phyloP scores from a whole-genome alignment of 2,329 filamentous ascomycete genomes.

The Tolypocladium nubicola region DNA sequence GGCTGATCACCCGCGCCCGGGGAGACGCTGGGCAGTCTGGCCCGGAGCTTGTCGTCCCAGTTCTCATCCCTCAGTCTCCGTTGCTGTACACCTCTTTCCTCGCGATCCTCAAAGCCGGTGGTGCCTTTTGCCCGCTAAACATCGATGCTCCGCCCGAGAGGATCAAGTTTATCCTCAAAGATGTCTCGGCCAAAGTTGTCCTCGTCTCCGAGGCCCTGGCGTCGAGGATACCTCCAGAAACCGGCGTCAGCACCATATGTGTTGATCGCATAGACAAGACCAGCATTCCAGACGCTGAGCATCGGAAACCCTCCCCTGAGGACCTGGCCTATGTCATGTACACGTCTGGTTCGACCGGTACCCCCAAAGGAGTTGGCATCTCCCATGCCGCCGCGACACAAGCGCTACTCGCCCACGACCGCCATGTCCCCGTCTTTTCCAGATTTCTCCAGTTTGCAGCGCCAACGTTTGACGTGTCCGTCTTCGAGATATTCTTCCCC shows the following conservation, averaged over 20 bases:
- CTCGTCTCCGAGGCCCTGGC: slow-evolving; percentile 47
- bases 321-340: slow-evolving; percentile 83
- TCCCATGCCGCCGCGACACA: slow-evolving; percentile 75
- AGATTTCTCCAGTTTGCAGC: slow-evolving; percentile 87
- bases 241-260: slow-evolving; percentile 21
- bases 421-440: slow-evolving; percentile 62
- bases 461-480: slow-evolving; percentile 87
- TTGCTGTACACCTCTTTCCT: slow-evolving; percentile 69
- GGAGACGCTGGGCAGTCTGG: slow-evolving; percentile 1
- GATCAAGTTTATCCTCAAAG: slow-evolving; percentile 68
- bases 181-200: slow-evolving; percentile 60
- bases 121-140: slow-evolving; percentile 76
- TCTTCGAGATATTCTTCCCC: slow-evolving; percentile 93
- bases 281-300: slow-evolving; percentile 1
- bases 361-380: slow-evolving; percentile 77
- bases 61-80: slow-evolving; percentile 68
- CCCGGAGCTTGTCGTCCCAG: slow-evolving; percentile 50
- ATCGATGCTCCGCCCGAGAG: slow-evolving; percentile 69
- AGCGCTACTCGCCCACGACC: slow-evolving; percentile 70
- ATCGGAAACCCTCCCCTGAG: slow-evolving; percentile 14
- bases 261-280: slow-evolving; percentile 12
- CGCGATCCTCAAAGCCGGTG: slow-evolving; percentile 70
- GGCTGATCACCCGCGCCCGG: slow-evolving; percentile 25
- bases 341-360: slow-evolving; percentile 81
- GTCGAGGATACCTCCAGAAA: slow-evolving; percentile 24